Base-by-base conservation (phyloP, 2,329 filamentous ascomycete species). In the Aspergillus tubingensis region DNA sequence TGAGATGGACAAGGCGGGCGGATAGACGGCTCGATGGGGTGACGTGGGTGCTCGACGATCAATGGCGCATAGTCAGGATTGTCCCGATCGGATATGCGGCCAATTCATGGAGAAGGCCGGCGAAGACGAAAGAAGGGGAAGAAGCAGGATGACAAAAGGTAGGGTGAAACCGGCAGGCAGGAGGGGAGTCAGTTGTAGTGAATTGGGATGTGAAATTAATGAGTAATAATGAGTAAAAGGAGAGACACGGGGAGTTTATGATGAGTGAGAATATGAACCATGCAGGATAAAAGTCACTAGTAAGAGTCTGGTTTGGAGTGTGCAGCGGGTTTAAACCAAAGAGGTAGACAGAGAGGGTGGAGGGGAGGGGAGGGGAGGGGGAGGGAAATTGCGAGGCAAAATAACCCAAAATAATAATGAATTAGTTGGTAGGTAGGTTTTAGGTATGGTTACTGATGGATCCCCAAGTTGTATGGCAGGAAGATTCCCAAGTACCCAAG, bases 41-140 rank as follows among this genome's bases (percentile, higher is more conserved):
- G 62, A 64, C 60, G 62, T 64, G 62, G 57, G 57, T 62, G 53
- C 57, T 59, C 62, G 65, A 64, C 65, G 58, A 66, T 68, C 66
- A 64, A 55, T 47, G 21, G 64, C 56, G 64, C 61, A 63, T 63
- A 51, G 56, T 60, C 61, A 52, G 57, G 53, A 58, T 47, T 61
- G 32, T 36, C 32, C 32, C 61, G 49, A 61, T 56, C 43, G 51
- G 54, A 56, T 23, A 56, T 55, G 53, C 30, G 49, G 38, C 61
- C 59, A 62, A 60, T 62, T 60, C 62, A 60, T 62, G 38, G 54
- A 61, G 65, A 68, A 67, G 21, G 36, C 51, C 59, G 25, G 59
- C 38, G 66, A 67, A 67, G 38, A 55, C 25, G 30, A 56, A 49
- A 60, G 67, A 66, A 65, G 58, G 11, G 15, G 39, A 52, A 44